Evolutionary conservation across 2,329 filamentous ascomycete genomes (phyloP).

Genomic region (Colletotrichum sp.): DNA sequence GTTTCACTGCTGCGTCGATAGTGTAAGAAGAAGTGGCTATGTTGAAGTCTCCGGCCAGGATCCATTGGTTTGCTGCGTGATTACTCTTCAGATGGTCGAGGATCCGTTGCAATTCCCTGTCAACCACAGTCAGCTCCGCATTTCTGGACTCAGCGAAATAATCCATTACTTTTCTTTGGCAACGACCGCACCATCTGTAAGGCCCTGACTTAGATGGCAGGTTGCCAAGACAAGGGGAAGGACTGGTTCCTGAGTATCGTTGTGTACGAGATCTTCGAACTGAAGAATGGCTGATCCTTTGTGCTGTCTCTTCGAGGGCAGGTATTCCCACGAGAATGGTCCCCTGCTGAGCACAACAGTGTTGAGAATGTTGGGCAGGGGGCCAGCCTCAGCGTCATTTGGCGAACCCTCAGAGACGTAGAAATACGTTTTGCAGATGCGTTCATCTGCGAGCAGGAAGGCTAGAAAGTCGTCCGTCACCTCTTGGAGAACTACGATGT

Average conservation of each 20-base stretch:
- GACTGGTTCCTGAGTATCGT: slow-evolving; percentile 27
- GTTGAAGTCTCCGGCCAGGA: slow-evolving; percentile 71
- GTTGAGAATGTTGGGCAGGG: slow-evolving; percentile 66
- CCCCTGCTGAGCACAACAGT: slow-evolving; percentile 63
- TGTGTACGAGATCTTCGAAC: slow-evolving; percentile 36
- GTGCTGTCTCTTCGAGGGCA: slow-evolving; percentile 59
- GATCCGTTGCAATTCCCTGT: slow-evolving; percentile 56
- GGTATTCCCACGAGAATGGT: slow-evolving; percentile 59
- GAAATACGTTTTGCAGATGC: slow-evolving; percentile 54
- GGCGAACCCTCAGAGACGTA: slow-evolving; percentile 65
- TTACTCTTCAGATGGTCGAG: slow-evolving; percentile 46
- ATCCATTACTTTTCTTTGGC: slow-evolving; percentile 48
- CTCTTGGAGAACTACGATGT: slow-evolving; percentile 64
- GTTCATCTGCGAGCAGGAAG: slow-evolving; percentile 52
- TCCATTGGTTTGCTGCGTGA: slow-evolving; percentile 52
- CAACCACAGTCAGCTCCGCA: not conserved
- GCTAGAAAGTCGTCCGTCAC: slow-evolving; percentile 69
- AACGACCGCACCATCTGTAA: slow-evolving; percentile 62
- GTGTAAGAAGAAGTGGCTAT: slow-evolving; percentile 63
- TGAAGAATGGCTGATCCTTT: slow-evolving; percentile 46
- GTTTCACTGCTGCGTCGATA: slow-evolving; percentile 56
- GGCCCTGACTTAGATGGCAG: slow-evolving; percentile 66
- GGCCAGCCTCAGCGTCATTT: slow-evolving; percentile 52
- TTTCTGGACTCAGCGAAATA: no score
- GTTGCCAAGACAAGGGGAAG: slow-evolving; percentile 56